Conservation (phyloP, 441 rosid species). For the Mallotus repandus region DNA sequence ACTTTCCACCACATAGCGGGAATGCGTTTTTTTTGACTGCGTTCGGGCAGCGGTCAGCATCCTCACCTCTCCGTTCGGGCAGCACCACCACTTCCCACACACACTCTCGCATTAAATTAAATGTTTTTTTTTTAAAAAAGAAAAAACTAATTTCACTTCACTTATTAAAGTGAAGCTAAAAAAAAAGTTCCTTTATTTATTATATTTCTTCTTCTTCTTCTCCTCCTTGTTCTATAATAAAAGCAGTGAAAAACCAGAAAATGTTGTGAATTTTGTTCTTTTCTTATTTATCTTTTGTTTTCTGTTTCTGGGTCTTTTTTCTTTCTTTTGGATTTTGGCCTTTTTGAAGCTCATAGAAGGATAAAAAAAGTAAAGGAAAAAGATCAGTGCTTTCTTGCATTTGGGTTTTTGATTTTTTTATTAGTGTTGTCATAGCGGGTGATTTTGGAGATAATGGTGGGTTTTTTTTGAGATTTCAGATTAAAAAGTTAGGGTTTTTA, state of each 20-base stretch:
- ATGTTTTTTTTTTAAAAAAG: background rate
- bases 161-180: conserved; percentile 27
- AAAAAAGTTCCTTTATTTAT: conserved; percentile 23
- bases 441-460: conserved; percentile 28
- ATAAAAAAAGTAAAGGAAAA: background rate
- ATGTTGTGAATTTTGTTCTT: no score
- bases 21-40: conserved; percentile 49
- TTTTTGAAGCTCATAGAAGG: conserved; percentile 27
- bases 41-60: conserved; percentile 53
- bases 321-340: background rate
- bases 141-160: background rate
- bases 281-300: conserved; percentile 4
- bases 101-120: background rate
- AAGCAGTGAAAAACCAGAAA: background rate
- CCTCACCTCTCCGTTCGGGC: conserved; percentile 33
- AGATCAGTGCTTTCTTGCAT: conserved; percentile 5
- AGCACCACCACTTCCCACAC: conserved; percentile 10
- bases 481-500: conserved; percentile 41
- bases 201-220: background rate
- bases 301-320: conserved; percentile 1
- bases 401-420: background rate
- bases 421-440: background rate
- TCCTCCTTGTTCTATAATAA: conserved; percentile 29
- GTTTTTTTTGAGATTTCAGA: conserved; percentile 11
- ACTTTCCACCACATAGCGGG: conserved; percentile 42